Percentiles rank a stretch among this genome's conserved stretches.
Evolutionary conservation across 106 monocot species (phyloP).

Genomic region (Dendrobium huoshanense): DNA sequence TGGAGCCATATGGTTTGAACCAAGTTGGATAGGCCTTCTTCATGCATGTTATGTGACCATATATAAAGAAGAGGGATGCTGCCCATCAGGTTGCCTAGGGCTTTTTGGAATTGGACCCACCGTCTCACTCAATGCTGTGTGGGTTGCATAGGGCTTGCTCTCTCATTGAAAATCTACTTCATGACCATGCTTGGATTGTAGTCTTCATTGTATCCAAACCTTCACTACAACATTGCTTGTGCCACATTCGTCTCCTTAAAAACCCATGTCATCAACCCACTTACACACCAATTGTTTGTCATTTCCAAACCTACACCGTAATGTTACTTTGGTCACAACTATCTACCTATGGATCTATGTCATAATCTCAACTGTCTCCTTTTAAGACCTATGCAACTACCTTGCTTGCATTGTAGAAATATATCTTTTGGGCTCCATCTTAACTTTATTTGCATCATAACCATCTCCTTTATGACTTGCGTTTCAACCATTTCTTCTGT

Average conservation of each 20-base stretch:
- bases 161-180: neutral
- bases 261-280: too few relatives aligned
- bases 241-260: too few relatives aligned
- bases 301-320: too few relatives aligned
- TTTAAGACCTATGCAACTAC: too few relatives aligned
- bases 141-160: neutral
- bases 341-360: too few relatives aligned
- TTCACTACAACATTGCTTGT: too few relatives aligned
- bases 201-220: neutral
- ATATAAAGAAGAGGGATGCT: neutral
- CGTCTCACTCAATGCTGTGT: neutral
- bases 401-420: too few relatives aligned
- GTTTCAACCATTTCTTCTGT: neutral
- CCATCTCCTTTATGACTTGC: neutral
- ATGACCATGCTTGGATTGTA: neutral
- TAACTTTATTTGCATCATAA: neutral
- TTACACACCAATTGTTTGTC: too few relatives aligned
- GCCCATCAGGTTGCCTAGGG: neutral
- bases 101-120: neutral
- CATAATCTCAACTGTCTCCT: too few relatives aligned
- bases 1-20: neutral
- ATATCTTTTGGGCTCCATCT: too few relatives aligned
- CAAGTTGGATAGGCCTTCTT: neutral
- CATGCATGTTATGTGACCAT: neutral
- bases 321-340: too few relatives aligned